phyloP scores from a whole-genome alignment of 441 rosid genomes.

The Arabidopsis lyrata region DNA sequence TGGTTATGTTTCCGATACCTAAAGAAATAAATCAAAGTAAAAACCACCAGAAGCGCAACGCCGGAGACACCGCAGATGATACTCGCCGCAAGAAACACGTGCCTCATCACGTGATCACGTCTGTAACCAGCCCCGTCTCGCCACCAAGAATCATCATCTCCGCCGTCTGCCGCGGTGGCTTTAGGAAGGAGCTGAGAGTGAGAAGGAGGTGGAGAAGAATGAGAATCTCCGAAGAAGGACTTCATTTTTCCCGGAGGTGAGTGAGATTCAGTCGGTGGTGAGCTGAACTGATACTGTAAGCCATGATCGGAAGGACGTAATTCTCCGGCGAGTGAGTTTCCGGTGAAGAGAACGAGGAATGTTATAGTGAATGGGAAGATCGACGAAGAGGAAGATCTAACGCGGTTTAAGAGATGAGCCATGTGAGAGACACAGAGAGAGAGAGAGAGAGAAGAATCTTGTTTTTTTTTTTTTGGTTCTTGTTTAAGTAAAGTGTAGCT shows the following conservation, averaged over 20 bases:
- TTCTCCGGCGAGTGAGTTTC: constrained; percentile 48
- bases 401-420: constrained; percentile 46
- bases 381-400: constrained; percentile 31
- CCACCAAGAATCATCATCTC: constrained; percentile 55
- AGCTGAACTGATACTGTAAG: constrained; percentile 54
- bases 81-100: constrained; percentile 66
- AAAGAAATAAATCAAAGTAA: constrained; percentile 51
- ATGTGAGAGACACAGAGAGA: constrained; percentile 31
- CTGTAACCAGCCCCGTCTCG: constrained; percentile 32
- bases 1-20: constrained; percentile 40
- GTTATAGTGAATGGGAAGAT: constrained; percentile 22
- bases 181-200: constrained; percentile 52
- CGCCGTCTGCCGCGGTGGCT: constrained; percentile 43
- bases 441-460: neutral
- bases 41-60: constrained; percentile 55
- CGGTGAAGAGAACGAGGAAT: constrained; percentile 33
- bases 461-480: neutral
- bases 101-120: constrained; percentile 54
- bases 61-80: constrained; percentile 68
- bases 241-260: constrained; percentile 54
- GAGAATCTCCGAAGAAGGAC: constrained; percentile 60
- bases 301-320: constrained; percentile 89
- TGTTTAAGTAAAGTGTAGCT: neutral
- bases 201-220: constrained; percentile 48
- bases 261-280: constrained; percentile 50